Percentiles rank a stretch among this genome's conserved stretches.
phyloP scores from a whole-genome alignment of 768 basidiomycete genomes.

The Phanerodontia chrysosporium region DNA sequence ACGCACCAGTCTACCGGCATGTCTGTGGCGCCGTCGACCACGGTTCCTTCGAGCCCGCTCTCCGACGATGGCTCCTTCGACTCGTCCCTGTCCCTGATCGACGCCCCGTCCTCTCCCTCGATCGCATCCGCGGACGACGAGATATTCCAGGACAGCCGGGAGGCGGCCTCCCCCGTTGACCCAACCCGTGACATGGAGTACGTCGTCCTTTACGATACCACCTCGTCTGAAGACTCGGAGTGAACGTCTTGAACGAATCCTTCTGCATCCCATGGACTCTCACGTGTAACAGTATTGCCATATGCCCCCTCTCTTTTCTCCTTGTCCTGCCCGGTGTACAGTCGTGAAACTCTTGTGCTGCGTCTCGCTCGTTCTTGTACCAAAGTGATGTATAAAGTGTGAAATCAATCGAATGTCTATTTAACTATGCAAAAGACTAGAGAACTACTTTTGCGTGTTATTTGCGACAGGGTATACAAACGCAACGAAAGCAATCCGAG shows the following conservation, averaged over 20 bases:
- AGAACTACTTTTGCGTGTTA: too few species aligned
- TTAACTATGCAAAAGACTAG: too few species aligned
- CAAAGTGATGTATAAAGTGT: neutral
- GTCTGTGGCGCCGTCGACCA: conserved; percentile 16
- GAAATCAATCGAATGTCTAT: too few species aligned
- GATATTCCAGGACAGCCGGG: conserved; percentile 56
- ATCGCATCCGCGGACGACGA: conserved; percentile 42
- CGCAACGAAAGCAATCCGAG: too few species aligned
- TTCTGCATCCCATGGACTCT: neutral
- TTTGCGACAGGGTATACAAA: too few species aligned
- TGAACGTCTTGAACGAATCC: neutral
- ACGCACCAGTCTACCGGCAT: conserved; percentile 14
- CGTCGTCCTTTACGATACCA: conserved; percentile 69
- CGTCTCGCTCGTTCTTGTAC: neutral
- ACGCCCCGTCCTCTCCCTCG: conserved; percentile 45
- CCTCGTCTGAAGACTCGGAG: conserved; percentile 44
- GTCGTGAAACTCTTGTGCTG: neutral
- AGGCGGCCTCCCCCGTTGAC: conserved; percentile 15
- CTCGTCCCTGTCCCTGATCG: conserved; percentile 57
- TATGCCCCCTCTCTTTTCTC: neutral
- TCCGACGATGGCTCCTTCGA: conserved; percentile 31
- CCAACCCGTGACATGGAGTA: conserved; percentile 46
- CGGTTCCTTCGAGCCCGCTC: conserved; percentile 23
- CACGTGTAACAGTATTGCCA: neutral
- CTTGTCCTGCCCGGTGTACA: neutral